Percentiles rank a stretch among this genome's conserved stretches.
These are phyloP conservation scores for Fraxinus albicans DNA, from an alignment of 305 asterid species.

Conservation along the genomic window DNA sequence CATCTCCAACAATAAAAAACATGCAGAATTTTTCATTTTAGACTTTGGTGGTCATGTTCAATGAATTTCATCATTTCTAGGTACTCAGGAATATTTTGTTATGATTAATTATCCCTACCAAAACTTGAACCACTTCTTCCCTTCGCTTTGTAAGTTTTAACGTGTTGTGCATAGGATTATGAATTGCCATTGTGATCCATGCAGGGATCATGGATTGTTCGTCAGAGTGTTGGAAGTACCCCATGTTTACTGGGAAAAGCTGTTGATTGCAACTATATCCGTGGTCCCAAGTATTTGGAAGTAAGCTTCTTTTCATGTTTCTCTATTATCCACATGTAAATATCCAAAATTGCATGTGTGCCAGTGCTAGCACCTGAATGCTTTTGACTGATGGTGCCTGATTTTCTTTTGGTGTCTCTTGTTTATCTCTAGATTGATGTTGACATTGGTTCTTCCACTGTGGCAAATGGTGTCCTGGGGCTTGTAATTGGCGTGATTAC, in stretches of 20 bases:
- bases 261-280: background rate
- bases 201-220: background rate
- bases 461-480: slow-evolving; percentile 94
- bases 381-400: slow-evolving; percentile 7
- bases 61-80: too few relatives aligned
- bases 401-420: slow-evolving; percentile 9
- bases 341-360: slow-evolving; percentile 6
- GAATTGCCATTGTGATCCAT: background rate
- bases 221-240: background rate
- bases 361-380: background rate
- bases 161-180: too few relatives aligned
- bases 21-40: too few relatives aligned
- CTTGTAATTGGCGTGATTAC: background rate
- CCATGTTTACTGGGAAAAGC: background rate
- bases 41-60: too few relatives aligned
- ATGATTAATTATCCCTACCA: too few relatives aligned
- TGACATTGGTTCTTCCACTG: slow-evolving; percentile 94
- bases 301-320: background rate
- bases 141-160: too few relatives aligned
- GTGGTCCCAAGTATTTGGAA: background rate
- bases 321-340: background rate
- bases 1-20: too few relatives aligned
- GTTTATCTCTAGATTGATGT: slow-evolving; percentile 62
- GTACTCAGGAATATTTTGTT: too few relatives aligned
- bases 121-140: too few relatives aligned